Evolutionary conservation across 306 rosid species (phyloP), one percentile per base, ranked within the genome.

Genomic region (Erythrophleum fordii): DNA sequence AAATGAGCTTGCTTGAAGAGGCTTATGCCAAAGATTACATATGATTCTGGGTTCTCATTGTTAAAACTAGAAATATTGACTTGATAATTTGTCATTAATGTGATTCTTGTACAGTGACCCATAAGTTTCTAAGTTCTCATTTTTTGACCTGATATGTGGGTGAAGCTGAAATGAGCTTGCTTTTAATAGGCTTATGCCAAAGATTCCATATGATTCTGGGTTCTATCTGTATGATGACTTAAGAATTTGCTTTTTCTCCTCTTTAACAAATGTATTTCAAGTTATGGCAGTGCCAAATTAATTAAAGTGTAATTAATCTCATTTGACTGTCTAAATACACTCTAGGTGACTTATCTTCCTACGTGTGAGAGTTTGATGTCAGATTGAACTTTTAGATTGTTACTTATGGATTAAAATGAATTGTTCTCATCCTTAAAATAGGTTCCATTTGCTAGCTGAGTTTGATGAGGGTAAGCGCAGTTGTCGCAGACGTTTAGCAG

Each of bases 401-500:
- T 39, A 42, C 72, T 49, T 75, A 22, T 64, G 46, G 51, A 55
- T 23, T 81, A 62, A 85, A 55, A 28, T 37, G 28, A 18, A 46
- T 45, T 75, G 53, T 62, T 55, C 81, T 18, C 42, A 23, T 69
- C 75, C 31, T 74, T 34, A 41, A 68, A 80, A 82, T 81, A 93
- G 97, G 88, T 93, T 93, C 82, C 97, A 93, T 84, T 69, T 87
- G 85, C 91, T 93, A 25, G 83, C 83, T 42, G 97, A 91, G 81
- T 93, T 93, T 44, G 97, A 93, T 65, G 92, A 88, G 62, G 91
- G 86, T 34, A 93, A 91, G 90, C 97, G 96, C 74, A 93, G 97
- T 71, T 93, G 97, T 79, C 94, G 97, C 37, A 89, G 93, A 77
- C 97, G 96, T 82, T 85, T 93, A 53, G 97, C 96, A 14, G 97